Conservation (phyloP, 169 alveolate species). For the Plasmodium yoelii region DNA sequence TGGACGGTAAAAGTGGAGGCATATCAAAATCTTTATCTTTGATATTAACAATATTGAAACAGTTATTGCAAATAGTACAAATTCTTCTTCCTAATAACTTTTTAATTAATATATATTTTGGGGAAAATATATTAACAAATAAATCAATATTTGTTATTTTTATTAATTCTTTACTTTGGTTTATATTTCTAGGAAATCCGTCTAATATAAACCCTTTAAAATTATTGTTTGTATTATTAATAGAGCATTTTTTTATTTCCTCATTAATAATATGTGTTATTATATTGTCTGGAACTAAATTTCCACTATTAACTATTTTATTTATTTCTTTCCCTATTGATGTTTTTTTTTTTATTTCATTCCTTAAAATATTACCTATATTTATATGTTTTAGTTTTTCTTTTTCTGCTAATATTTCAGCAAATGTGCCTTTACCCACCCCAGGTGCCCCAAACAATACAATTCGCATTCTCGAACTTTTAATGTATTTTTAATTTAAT, state of each 20-base stretch:
- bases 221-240: neutral
- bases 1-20: conserved; percentile 57
- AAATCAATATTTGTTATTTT: conserved; percentile 46
- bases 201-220: conserved; percentile 69
- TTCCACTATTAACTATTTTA: conserved; percentile 51
- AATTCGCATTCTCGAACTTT: conserved; percentile 12
- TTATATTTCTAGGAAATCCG: conserved; percentile 55
- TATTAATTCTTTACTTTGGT: conserved; percentile 33
- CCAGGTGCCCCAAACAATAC: conserved; percentile 71
- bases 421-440: conserved; percentile 71
- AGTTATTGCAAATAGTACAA: conserved; percentile 20
- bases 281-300: conserved; percentile 23
- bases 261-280: conserved; percentile 35
- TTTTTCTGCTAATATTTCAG: conserved; percentile 54
- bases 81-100: conserved; percentile 61
- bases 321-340: conserved; percentile 32
- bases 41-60: conserved; percentile 48
- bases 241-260: conserved; percentile 25
- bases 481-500: too few relatives aligned
- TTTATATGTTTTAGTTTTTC: conserved; percentile 64
- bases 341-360: conserved; percentile 54
- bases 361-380: conserved; percentile 47
- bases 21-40: conserved; percentile 16
- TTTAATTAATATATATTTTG: conserved; percentile 29
- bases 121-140: conserved; percentile 50